Percentiles rank a stretch among this genome's conserved stretches.
These are phyloP conservation scores for Rhodotorula diobovata DNA, from an alignment of 768 basidiomycete species.

Conservation along the genomic window DNA sequence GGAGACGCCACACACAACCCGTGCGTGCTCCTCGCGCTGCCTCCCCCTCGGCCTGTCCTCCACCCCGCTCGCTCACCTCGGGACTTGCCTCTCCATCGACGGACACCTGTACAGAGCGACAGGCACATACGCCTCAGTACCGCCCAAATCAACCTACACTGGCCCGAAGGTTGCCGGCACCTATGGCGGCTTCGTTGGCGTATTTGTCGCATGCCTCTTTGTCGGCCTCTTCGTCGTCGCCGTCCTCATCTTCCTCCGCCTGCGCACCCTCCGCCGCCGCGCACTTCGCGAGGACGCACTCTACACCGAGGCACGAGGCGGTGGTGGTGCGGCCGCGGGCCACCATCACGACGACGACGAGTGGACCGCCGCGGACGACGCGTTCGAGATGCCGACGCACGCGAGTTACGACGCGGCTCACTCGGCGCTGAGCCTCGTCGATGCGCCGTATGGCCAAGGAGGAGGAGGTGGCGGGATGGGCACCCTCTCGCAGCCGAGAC, in stretches of 20 bases:
- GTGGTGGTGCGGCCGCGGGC: not conserved
- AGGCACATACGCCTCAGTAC: constrained; percentile 21
- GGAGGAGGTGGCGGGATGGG: too few species aligned
- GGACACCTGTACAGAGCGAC: not conserved
- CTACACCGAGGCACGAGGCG: not conserved
- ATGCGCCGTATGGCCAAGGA: not conserved
- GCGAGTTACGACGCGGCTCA: not conserved
- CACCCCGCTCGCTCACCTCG: not conserved
- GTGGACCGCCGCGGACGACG: constrained; percentile 15
- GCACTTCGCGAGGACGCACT: not conserved
- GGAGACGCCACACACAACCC: constrained; percentile 11
- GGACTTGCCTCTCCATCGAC: not conserved
- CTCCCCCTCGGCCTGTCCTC: too few species aligned
- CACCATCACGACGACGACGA: not conserved
- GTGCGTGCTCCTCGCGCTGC: not conserved
- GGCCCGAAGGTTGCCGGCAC: constrained; percentile 32
- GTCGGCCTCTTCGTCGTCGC: constrained; percentile 20
- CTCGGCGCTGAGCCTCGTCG: not conserved
- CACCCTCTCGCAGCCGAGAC: too few species aligned
- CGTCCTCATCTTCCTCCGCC: constrained; percentile 10
- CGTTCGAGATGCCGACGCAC: constrained; percentile 33
- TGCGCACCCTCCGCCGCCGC: constrained; percentile 1
- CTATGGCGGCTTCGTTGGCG: constrained; percentile 35
- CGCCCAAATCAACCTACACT: constrained; percentile 32
- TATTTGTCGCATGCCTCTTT: constrained; percentile 27